A percentile compares a stretch with the other conserved stretches of the same genome.
These are phyloP conservation scores for Penicillium occitanis DNA, from an alignment of 2,329 filamentous ascomycete species.

Conservation along the genomic window DNA sequence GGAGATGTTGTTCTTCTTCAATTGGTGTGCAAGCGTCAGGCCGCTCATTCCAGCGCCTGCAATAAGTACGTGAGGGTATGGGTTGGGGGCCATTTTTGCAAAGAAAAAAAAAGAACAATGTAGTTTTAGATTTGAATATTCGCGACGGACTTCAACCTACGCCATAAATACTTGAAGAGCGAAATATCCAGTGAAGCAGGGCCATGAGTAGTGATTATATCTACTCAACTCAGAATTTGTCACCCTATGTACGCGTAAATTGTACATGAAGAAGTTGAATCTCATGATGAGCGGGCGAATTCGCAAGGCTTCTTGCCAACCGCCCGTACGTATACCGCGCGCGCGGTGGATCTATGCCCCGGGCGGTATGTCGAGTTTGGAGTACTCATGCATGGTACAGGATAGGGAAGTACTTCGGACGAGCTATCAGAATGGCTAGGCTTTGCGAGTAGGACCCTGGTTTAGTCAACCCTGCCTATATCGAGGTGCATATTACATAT, in stretches of 20 bases:
- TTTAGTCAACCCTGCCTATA: not conserved
- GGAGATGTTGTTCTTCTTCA: slow-evolving; percentile 30
- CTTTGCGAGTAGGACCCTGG: not conserved
- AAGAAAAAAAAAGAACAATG: not conserved
- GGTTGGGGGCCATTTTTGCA: not conserved
- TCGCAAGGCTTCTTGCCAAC: not conserved
- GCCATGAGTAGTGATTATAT: not conserved
- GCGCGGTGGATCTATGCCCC: not conserved
- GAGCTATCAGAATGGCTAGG: not conserved
- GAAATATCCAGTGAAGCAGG: not conserved
- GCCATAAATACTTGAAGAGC: not conserved
- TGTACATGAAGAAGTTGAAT: not conserved
- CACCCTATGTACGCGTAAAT: not conserved
- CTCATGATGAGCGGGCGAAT: not conserved
- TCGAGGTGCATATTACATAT: not conserved
- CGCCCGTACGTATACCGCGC: not conserved
- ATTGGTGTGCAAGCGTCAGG: slow-evolving; percentile 42
- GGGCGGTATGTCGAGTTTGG: not conserved
- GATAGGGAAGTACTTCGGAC: not conserved
- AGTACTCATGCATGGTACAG: not conserved
- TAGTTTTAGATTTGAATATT: not conserved
- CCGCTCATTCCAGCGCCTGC: slow-evolving; percentile 46
- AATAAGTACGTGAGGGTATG: slow-evolving; percentile 32
- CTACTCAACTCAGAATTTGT: not conserved
- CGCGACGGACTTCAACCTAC: not conserved